A percentile compares a stretch with the other conserved stretches of the same genome.
phyloP scores from a whole-genome alignment of 768 basidiomycete genomes.

The Boletus eberwhitei region DNA sequence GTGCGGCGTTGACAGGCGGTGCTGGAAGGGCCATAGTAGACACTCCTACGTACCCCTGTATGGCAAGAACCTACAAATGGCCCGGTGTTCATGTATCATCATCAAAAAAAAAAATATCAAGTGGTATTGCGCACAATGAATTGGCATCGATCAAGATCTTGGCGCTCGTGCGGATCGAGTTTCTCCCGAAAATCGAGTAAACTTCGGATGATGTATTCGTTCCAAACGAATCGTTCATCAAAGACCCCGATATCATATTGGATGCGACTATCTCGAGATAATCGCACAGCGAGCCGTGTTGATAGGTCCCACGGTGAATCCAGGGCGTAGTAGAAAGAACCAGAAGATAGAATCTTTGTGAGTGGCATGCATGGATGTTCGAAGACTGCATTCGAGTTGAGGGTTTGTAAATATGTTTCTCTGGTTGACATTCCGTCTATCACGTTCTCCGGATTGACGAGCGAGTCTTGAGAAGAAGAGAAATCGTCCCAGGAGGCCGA shows the following conservation, averaged over 20 bases:
- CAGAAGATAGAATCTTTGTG: constrained; percentile 86
- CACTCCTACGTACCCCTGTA: constrained; percentile 92
- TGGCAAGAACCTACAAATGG: constrained; percentile 66
- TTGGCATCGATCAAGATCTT: constrained; percentile 76
- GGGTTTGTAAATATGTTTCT: constrained; percentile 43
- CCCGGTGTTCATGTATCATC: background rate
- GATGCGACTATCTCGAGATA: constrained; percentile 47
- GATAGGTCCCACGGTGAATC: constrained; percentile 88
- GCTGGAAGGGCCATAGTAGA: constrained; percentile 74
- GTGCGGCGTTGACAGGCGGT: constrained; percentile 71
- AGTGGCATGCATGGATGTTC: constrained; percentile 91
- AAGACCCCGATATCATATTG: constrained; percentile 55
- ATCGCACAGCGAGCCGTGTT: constrained; percentile 69
- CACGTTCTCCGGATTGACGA: constrained; percentile 52
- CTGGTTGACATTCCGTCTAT: constrained; percentile 43
- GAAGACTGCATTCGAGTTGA: constrained; percentile 49
- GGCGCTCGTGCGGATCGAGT: constrained; percentile 63
- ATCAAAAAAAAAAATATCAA: background rate
- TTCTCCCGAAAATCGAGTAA: constrained; percentile 85
- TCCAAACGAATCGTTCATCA: constrained; percentile 93
- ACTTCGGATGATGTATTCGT: constrained; percentile 83
- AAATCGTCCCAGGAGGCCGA: constrained; percentile 83
- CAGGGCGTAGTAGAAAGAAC: constrained; percentile 89
- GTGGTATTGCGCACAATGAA: constrained; percentile 63
- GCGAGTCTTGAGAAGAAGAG: constrained; percentile 47